phyloP scores from a whole-genome alignment of 306 rosid species.

The Cucumis cinereus region DNA sequence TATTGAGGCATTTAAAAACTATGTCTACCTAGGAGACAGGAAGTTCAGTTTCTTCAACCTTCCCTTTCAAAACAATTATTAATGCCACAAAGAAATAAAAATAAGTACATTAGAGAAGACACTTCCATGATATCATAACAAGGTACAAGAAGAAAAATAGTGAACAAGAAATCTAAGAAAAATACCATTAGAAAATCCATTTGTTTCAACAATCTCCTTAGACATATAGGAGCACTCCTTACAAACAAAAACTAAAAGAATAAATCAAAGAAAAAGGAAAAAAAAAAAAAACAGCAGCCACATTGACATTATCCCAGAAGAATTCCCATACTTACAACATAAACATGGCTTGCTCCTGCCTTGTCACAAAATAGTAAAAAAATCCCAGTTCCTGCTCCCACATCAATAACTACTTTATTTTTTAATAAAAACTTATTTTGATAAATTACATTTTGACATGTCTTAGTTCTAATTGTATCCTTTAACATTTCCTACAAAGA shows the following conservation, averaged over 20 bases:
- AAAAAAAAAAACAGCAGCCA: not conserved
- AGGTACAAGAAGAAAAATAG: not conserved
- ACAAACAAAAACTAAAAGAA: conserved; percentile 7
- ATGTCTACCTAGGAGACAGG: conserved; percentile 88
- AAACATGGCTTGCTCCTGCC: conserved; percentile 92
- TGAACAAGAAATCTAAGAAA: not conserved
- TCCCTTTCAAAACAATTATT: conserved; percentile 86
- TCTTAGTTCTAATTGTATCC: conserved; percentile 85
- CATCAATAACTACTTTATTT: conserved; percentile 93
- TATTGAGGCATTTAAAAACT: no score
- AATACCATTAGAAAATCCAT: conserved; percentile 70
- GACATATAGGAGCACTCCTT: conserved; percentile 99
- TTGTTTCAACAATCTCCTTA: conserved; percentile 75
- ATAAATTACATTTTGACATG: conserved; percentile 91
- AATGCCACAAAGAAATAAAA: conserved; percentile 30
- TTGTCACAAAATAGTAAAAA: conserved; percentile 89
- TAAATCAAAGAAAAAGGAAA: not conserved
- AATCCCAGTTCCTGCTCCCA: conserved; percentile 98
- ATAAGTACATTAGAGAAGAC: conserved; percentile 7
- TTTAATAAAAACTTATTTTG: conserved; percentile 75
- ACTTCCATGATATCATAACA: not conserved
- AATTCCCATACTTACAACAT: conserved; percentile 42
- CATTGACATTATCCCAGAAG: not conserved
- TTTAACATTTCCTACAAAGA: conserved; percentile 89
- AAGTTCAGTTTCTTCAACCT: conserved; percentile 90